These are phyloP conservation scores for Alternaria longipes DNA, from an alignment of 2,329 filamentous ascomycete species.

Conservation along the genomic window DNA sequence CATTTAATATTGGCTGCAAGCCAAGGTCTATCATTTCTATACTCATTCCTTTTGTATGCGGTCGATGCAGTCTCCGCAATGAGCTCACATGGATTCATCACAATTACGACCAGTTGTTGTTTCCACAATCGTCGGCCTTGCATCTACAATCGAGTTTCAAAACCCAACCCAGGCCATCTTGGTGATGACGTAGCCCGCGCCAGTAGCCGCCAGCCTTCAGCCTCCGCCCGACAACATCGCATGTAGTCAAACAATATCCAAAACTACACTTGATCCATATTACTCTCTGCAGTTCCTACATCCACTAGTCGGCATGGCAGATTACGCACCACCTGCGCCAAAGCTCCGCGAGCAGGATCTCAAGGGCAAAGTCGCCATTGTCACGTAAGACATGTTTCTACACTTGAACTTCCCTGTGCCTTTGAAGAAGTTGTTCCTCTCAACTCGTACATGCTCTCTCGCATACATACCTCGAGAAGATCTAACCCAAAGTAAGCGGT, in stretches of 20 bases:
- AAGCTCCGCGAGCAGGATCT: slow-evolving; percentile 41
- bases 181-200: not conserved
- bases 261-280: not conserved
- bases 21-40: too few relatives aligned
- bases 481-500: slow-evolving; percentile 23
- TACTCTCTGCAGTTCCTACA: not conserved
- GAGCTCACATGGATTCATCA: not conserved
- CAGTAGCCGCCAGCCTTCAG: slow-evolving; percentile 3
- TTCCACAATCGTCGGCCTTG: not conserved
- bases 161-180: not conserved
- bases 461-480: not conserved
- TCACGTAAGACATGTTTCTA: slow-evolving; percentile 33
- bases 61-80: not conserved
- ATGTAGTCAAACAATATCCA: not conserved
- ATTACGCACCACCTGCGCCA: slow-evolving; percentile 31
- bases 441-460: not conserved
- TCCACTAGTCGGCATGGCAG: slow-evolving; percentile 23
- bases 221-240: not conserved
- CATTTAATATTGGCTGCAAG: too few relatives aligned
- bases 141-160: not conserved
- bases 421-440: too few relatives aligned
- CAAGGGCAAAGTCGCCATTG: slow-evolving; percentile 41
- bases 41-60: too few relatives aligned
- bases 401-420: not conserved
- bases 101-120: not conserved